Base-by-base conservation (phyloP, 2,329 filamentous ascomycete genomes). In the Xylariales sp. region DNA sequence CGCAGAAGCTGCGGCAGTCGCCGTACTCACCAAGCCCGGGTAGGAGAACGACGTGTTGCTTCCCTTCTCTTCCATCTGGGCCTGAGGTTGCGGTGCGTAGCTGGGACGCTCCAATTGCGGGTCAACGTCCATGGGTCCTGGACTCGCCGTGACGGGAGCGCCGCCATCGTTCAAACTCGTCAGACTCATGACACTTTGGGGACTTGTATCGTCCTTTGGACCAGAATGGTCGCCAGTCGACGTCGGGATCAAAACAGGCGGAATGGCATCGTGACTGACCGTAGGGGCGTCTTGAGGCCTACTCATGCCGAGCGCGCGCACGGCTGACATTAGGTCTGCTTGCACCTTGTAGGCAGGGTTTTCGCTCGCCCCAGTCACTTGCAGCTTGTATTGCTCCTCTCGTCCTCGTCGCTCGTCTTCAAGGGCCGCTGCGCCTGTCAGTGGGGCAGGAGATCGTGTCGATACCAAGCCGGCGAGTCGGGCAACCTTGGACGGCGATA, bases 91-190 rank as follows among this genome's bases (percentile, higher is more conserved):
- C 46, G 54, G 60, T 45, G 51, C 58, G 49, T 56, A 68, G 47
- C 44, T 63, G 50, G 50, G 42, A 19, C 59, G 53, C 25, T 62
- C 58, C 41, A 57, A 58, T 42, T 64, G 71, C 31, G 58, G 55
- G 49, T 78, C 75, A 35, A 78, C 59, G 10, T 79, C 75, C 73
- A 79, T 77, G 20, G 73, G 65, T 1, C 60, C 66, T 20, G 76
- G 73, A 46, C 72, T 78, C 38, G 70, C 65, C 7, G 71, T 71
- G 6, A 76, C 66, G 2, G 65, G 54, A 11, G 53, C 56, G 12
- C 53, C 54, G 20, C 64, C 60, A 29, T 64, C 63, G 22, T 63
- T 60, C 31, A 75, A 53, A 50, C 64, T 71, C 16, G 63, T 62
- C 15, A 63, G 53, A 47, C 57, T 63, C 4, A 56, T 56, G 12